Evolutionary conservation across 2,329 filamentous ascomycete species (phyloP).

Genomic region (Penicillium decumbens): DNA sequence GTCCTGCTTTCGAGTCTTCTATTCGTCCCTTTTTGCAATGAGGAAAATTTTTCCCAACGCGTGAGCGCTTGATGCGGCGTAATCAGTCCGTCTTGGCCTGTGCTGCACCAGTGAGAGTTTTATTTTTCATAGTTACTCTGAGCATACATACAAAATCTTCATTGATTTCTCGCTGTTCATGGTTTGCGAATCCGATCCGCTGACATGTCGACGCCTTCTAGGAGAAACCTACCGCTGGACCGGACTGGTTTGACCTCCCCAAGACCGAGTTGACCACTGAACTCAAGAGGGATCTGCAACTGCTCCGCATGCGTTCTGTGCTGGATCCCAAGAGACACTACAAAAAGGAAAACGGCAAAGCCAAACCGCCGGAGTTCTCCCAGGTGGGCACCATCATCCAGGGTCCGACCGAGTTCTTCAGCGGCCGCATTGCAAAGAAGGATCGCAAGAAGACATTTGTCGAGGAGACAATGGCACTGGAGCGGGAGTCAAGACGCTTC

Average conservation of each 20-base stretch:
- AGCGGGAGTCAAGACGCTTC: conserved; percentile 65
- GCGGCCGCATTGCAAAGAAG: conserved; percentile 73
- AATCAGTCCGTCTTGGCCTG: conserved; percentile 72
- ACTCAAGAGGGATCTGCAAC: conserved; percentile 81
- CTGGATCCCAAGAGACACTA: conserved; percentile 86
- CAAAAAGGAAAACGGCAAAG: conserved; percentile 75
- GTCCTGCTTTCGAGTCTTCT: conserved; percentile 1
- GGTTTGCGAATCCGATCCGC: conserved; percentile 12
- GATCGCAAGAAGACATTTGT: conserved; percentile 82
- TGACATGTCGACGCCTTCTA: conserved; percentile 28
- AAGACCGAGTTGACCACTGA: conserved; percentile 78
- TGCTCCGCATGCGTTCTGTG: conserved; percentile 82
- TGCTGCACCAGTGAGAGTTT: conserved; percentile 65
- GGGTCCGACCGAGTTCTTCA: conserved; percentile 83
- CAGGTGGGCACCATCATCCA: conserved; percentile 85
- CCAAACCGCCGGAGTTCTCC: conserved; percentile 71
- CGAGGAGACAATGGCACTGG: conserved; percentile 71
- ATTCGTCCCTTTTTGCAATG: conserved; percentile 48
- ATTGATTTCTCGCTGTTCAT: neutral
- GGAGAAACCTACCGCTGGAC: conserved; percentile 66
- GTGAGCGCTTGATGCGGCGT: conserved; percentile 65
- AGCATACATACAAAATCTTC: conserved; percentile 37
- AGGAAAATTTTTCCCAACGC: conserved; percentile 70
- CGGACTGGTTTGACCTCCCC: conserved; percentile 83
- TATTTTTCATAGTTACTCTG: conserved; percentile 70